Conservation (phyloP, 352 stramenopile genomes). For the Saprolegnia parasitica region DNA sequence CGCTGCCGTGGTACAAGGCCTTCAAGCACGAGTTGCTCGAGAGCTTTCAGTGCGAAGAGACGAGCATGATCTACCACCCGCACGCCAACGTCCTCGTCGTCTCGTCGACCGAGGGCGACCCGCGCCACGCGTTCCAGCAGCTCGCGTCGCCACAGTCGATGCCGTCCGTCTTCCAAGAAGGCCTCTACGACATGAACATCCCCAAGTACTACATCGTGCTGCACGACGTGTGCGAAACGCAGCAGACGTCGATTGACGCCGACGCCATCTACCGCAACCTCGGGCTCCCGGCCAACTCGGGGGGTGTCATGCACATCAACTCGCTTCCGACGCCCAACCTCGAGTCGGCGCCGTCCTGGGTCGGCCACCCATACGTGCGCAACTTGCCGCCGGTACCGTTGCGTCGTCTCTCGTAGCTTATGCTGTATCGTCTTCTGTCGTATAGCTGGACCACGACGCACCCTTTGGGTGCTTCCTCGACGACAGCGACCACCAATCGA, state of each 20-base stretch:
- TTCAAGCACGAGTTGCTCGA: conserved; percentile 78
- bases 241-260: conserved; percentile 72
- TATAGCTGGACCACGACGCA: not conserved
- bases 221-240: conserved; percentile 75
- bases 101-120: conserved; percentile 77
- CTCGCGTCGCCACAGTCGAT: conserved; percentile 47
- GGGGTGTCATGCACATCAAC: conserved; percentile 64
- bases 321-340: conserved; percentile 38
- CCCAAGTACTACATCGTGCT: conserved; percentile 87
- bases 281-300: conserved; percentile 44
- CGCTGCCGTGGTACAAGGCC: conserved; percentile 72
- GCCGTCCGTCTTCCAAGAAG: conserved; percentile 57
- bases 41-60: conserved; percentile 79
- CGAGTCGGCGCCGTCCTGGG: conserved; percentile 41
- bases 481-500: conserved; percentile 54
- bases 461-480: conserved; percentile 41
- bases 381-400: not conserved
- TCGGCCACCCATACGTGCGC: conserved; percentile 59
- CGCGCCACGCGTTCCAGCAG: conserved; percentile 67
- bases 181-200: conserved; percentile 71
- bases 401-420: too few species aligned
- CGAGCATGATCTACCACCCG: conserved; percentile 66
- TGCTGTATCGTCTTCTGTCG: not conserved
- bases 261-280: conserved; percentile 71
- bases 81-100: conserved; percentile 71